These are phyloP conservation scores for Tilletia walkeri DNA, from an alignment of 1,284 basidiomycete genomes.

Conservation along the genomic window DNA sequence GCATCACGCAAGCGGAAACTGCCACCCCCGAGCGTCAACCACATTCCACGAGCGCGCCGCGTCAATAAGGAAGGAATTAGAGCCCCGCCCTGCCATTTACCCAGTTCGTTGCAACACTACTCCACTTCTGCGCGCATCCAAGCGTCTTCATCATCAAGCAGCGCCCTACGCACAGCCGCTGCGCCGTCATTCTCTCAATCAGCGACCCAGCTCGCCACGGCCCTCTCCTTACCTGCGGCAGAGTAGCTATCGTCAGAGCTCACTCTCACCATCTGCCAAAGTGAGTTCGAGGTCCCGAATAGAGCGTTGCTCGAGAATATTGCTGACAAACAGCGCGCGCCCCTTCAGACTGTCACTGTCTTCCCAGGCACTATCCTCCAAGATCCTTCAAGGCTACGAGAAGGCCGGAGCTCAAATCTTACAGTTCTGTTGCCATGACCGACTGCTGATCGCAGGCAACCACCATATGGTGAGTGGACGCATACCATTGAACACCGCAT, in stretches of 20 bases:
- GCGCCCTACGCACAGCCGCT: background rate
- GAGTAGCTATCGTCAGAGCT: conserved; percentile 26
- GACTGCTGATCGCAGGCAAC: conserved; percentile 58
- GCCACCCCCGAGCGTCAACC: too few relatives aligned
- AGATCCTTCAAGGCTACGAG: conserved; percentile 85
- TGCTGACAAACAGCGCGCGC: too few relatives aligned
- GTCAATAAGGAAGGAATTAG: too few relatives aligned
- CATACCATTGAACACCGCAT: background rate
- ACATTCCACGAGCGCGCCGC: too few relatives aligned
- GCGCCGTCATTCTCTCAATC: background rate
- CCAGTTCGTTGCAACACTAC: background rate
- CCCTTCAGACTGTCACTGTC: background rate
- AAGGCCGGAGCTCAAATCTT: conserved; percentile 55
- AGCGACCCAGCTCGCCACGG: background rate
- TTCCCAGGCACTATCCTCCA: conserved; percentile 56
- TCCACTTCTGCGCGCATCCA: background rate
- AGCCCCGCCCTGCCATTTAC: background rate
- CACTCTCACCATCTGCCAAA: conserved; percentile 53
- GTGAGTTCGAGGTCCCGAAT: conserved; percentile 12
- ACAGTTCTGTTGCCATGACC: conserved; percentile 88
- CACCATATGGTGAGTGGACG: conserved; percentile 39
- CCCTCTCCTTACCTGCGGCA: background rate
- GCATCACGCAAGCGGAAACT: too few relatives aligned
- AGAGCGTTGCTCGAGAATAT: too few relatives aligned
- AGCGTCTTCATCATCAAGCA: background rate